Conservation (phyloP, 805 yeast species). For the Naumovozyma castellii region DNA sequence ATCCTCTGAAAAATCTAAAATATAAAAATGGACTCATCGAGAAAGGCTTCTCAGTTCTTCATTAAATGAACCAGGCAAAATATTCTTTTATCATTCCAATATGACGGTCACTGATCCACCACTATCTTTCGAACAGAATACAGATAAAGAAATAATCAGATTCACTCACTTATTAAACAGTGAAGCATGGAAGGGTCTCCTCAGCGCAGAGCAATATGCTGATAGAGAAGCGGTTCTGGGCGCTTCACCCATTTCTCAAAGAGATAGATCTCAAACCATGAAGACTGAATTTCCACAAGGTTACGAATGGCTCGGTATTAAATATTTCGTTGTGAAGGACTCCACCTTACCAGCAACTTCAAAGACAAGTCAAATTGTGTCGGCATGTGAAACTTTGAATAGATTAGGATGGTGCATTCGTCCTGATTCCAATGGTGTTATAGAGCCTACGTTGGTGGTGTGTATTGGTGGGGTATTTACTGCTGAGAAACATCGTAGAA, state of each 20-base stretch:
- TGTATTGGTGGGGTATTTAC: constrained; percentile 57
- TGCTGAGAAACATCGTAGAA: constrained; percentile 37
- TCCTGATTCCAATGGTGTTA: constrained; percentile 17
- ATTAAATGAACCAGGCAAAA: no score
- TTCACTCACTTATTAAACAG: constrained; percentile 32
- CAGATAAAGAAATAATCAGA: constrained; percentile 29
- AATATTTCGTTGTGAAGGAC: constrained; percentile 30
- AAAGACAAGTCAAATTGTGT: constrained; percentile 30
- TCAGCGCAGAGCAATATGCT: constrained; percentile 30
- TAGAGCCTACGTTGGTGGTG: constrained; percentile 28
- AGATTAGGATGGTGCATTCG: constrained; percentile 29
- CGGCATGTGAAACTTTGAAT: constrained; percentile 35
- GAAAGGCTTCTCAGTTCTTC: no score
- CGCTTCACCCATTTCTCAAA: constrained; percentile 20
- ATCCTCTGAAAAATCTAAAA: no score
- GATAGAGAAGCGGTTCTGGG: constrained; percentile 32
- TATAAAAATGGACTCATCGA: no score
- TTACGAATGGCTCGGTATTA: constrained; percentile 27
- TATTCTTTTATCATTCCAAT: no score
- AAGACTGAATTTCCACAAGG: constrained; percentile 11
- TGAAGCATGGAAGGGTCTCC: constrained; percentile 27
- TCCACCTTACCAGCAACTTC: constrained; percentile 13
- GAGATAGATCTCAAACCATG: constrained; percentile 8
- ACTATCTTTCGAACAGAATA: constrained; percentile 11
- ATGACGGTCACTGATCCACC: background rate